Conservation (phyloP, 164 flowering plant species). For the Berberis thunbergii region DNA sequence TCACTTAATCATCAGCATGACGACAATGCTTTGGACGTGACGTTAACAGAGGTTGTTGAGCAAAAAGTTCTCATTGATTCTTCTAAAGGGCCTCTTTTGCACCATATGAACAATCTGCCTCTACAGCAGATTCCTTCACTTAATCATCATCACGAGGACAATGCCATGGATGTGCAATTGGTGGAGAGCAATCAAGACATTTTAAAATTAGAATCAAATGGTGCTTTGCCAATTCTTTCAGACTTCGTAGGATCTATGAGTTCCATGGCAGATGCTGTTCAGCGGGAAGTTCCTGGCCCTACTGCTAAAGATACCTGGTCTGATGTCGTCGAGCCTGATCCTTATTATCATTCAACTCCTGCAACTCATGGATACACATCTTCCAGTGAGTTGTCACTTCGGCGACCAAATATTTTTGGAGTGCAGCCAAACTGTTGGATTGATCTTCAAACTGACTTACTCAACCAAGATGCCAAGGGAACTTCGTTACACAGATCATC, state of each 20-base stretch:
- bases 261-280: slow-evolving; percentile 16
- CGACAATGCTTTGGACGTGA: slow-evolving; percentile 15
- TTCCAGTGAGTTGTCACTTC: slow-evolving; percentile 29
- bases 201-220: slow-evolving; percentile 11
- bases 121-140: slow-evolving; percentile 15
- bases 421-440: slow-evolving; percentile 27
- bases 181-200: slow-evolving; percentile 7
- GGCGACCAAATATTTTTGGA: slow-evolving; percentile 24
- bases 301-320: slow-evolving; percentile 43
- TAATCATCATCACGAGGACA: slow-evolving; percentile 14
- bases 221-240: slow-evolving; percentile 17
- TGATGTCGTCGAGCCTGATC: slow-evolving; percentile 20
- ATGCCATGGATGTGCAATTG: slow-evolving; percentile 16
- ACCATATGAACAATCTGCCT: slow-evolving; percentile 8
- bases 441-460: slow-evolving; percentile 37
- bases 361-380: slow-evolving; percentile 28
- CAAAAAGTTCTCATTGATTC: not conserved
- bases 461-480: slow-evolving; percentile 18
- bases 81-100: slow-evolving; percentile 9
- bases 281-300: slow-evolving; percentile 22
- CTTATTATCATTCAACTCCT: slow-evolving; percentile 31
- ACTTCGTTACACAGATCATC: slow-evolving; percentile 15
- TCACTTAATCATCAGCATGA: slow-evolving; percentile 16
- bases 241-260: slow-evolving; percentile 22
- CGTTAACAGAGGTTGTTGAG: slow-evolving; percentile 1